phyloP scores from a whole-genome alignment of 768 basidiomycete genomes.

The Galerina marginata region DNA sequence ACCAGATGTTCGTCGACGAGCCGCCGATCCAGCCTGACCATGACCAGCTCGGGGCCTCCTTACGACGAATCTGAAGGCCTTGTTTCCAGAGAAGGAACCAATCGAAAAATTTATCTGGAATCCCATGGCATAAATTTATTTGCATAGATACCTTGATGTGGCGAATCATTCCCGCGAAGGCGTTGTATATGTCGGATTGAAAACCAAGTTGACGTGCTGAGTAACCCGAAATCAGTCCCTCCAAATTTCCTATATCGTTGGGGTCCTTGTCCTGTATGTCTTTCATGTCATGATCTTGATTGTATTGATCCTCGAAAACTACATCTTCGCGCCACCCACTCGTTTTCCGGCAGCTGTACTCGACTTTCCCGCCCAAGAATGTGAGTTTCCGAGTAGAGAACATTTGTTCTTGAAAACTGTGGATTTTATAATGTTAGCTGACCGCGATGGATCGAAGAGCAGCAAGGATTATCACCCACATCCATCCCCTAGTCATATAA shows the following conservation, averaged over 20 bases:
- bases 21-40: constrained; percentile 16
- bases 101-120: constrained; percentile 14
- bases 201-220: constrained; percentile 3
- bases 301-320: constrained; percentile 6
- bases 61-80: constrained; percentile 3
- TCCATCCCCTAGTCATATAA: constrained; percentile 15
- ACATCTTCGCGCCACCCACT: constrained; percentile 15
- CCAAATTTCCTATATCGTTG: constrained; percentile 7
- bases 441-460: no score
- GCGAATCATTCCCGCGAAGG: constrained; percentile 5
- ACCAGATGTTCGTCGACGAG: constrained; percentile 5
- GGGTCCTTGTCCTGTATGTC: no score
- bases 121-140: constrained; percentile 11
- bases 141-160: background rate
- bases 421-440: background rate
- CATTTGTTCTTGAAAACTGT: constrained; percentile 13
- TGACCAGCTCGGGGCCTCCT: constrained; percentile 11
- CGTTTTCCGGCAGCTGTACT: constrained; percentile 1
- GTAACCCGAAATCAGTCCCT: constrained; percentile 2
- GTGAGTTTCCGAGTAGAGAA: constrained; percentile 6
- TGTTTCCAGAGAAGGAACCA: constrained; percentile 17
- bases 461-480: constrained; percentile 1
- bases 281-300: background rate
- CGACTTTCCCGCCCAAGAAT: constrained; percentile 14
- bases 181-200: constrained; percentile 14